Percentiles rank a stretch among this genome's conserved stretches.
phyloP scores from a whole-genome alignment of 352 stramenopile genomes.

The Aphanomyces stellatus region DNA sequence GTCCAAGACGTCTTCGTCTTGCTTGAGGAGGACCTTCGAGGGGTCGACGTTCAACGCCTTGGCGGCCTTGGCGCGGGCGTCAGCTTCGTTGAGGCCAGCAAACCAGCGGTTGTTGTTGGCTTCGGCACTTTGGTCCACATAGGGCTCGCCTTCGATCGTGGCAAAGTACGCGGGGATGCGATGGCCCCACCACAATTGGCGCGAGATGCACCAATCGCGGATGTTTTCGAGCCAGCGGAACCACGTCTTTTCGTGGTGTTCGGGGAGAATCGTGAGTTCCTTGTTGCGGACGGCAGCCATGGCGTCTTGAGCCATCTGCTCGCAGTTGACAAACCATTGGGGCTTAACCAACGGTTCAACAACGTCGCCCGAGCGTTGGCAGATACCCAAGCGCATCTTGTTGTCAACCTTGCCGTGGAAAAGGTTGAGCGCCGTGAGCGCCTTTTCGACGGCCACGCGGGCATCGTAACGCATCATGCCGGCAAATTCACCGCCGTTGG shows the following conservation, averaged over 20 bases:
- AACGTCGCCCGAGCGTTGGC: slow-evolving; percentile 97
- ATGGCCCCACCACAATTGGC: slow-evolving; percentile 99
- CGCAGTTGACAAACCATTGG: slow-evolving; percentile 96
- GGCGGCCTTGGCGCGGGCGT: slow-evolving; percentile 84
- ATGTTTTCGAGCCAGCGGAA: slow-evolving; percentile 98
- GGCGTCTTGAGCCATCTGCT: slow-evolving; percentile 77
- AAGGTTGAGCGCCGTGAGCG: slow-evolving; percentile 90
- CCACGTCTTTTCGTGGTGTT: slow-evolving; percentile 91
- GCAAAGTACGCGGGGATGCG: slow-evolving; percentile 98
- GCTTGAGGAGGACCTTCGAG: slow-evolving; percentile 80
- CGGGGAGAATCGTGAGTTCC: slow-evolving; percentile 71
- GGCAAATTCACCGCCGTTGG: slow-evolving; percentile 81
- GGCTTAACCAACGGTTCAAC: slow-evolving; percentile 99
- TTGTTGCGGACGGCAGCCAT: slow-evolving; percentile 76
- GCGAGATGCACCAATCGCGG: slow-evolving; percentile 98
- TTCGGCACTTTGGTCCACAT: slow-evolving; percentile 65
- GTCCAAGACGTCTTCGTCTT: slow-evolving; percentile 99
- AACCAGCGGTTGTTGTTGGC: slow-evolving; percentile 58
- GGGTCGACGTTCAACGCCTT: slow-evolving; percentile 47
- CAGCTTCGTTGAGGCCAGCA: slow-evolving; percentile 65
- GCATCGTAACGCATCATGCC: slow-evolving; percentile 88
- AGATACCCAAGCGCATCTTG: slow-evolving; percentile 97
- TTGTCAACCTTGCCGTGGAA: slow-evolving; percentile 96
- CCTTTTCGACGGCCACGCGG: slow-evolving; percentile 77
- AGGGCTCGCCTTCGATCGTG: slow-evolving; percentile 55